A percentile compares a stretch with the other conserved stretches of the same genome.
Evolutionary conservation across 805 yeast genomes (phyloP).

Genomic region (Yamadazyma sp.): DNA sequence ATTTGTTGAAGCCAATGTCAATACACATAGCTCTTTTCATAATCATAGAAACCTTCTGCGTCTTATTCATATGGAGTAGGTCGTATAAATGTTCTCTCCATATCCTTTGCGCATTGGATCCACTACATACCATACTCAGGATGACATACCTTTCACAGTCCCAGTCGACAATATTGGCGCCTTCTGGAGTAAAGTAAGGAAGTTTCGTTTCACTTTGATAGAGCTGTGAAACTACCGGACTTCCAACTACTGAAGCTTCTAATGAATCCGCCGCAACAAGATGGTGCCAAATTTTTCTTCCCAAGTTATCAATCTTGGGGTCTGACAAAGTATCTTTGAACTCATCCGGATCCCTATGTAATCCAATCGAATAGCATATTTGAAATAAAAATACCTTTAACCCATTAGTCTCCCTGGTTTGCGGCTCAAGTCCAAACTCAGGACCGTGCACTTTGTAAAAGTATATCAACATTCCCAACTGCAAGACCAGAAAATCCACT

Average conservation of each 20-base stretch:
- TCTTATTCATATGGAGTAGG: background rate
- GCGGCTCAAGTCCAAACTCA: conserved; percentile 54
- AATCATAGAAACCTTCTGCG: background rate
- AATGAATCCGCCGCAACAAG: conserved; percentile 16
- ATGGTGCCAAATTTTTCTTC: conserved; percentile 35
- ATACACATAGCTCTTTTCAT: background rate
- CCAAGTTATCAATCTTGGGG: conserved; percentile 21
- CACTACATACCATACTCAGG: background rate
- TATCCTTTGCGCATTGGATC: background rate
- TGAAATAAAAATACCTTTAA: conserved; percentile 56
- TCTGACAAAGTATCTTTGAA: conserved; percentile 23
- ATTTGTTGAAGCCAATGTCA: background rate
- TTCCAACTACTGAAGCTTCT: conserved; percentile 18
- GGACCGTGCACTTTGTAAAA: conserved; percentile 49
- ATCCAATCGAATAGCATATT: conserved; percentile 64
- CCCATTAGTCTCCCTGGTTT: conserved; percentile 58
- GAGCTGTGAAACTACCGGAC: conserved; percentile 12
- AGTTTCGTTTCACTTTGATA: conserved; percentile 14
- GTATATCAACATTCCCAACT: conserved; percentile 51
- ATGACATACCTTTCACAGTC: conserved; percentile 17
- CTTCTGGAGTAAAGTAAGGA: conserved; percentile 18
- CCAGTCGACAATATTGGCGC: conserved; percentile 16
- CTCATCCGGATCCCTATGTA: conserved; percentile 62
- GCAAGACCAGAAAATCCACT: conserved; percentile 49
- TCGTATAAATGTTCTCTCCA: background rate